Evolutionary conservation across 495 filamentous ascomycete species (phyloP).

Genomic region (Venustampulla echinocandica): DNA sequence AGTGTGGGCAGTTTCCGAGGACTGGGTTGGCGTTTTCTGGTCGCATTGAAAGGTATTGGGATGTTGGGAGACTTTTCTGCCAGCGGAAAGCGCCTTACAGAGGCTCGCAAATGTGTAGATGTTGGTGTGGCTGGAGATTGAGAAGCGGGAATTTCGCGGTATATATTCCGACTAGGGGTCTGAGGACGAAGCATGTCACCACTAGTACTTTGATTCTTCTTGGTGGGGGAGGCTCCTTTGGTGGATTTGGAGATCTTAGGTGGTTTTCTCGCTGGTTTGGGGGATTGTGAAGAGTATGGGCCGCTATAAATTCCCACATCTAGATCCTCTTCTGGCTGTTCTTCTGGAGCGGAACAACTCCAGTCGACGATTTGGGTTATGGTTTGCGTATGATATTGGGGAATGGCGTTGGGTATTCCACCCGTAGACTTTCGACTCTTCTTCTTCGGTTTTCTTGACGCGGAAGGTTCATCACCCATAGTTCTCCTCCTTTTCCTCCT

Average conservation of each 20-base stretch:
- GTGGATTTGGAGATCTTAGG: neutral
- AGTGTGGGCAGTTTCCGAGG: slow-evolving; percentile 11
- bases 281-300: slow-evolving; percentile 11
- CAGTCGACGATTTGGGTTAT: slow-evolving; percentile 12
- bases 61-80: slow-evolving; percentile 12
- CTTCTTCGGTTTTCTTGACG: slow-evolving; percentile 7
- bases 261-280: neutral
- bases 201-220: too few relatives aligned
- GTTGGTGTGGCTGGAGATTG: slow-evolving; percentile 21
- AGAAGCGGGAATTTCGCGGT: slow-evolving; percentile 21
- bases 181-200: slow-evolving; percentile 18
- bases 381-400: slow-evolving; percentile 13
- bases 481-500: slow-evolving; percentile 38
- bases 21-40: neutral
- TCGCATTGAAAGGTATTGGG: slow-evolving; percentile 11
- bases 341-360: slow-evolving; percentile 3
- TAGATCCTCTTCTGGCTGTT: slow-evolving; percentile 2
- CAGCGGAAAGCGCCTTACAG: slow-evolving; percentile 6
- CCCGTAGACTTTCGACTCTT: slow-evolving; percentile 37
- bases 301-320: slow-evolving; percentile 2
- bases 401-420: slow-evolving; percentile 21
- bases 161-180: slow-evolving; percentile 12
- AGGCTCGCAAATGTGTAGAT: slow-evolving; percentile 7
- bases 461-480: slow-evolving; percentile 25
- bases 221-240: too few relatives aligned